Evolutionary conservation across 192 early-diverging fungal species (phyloP), one percentile per base, ranked within the genome.

Genomic region (Diversispora epigaea): DNA sequence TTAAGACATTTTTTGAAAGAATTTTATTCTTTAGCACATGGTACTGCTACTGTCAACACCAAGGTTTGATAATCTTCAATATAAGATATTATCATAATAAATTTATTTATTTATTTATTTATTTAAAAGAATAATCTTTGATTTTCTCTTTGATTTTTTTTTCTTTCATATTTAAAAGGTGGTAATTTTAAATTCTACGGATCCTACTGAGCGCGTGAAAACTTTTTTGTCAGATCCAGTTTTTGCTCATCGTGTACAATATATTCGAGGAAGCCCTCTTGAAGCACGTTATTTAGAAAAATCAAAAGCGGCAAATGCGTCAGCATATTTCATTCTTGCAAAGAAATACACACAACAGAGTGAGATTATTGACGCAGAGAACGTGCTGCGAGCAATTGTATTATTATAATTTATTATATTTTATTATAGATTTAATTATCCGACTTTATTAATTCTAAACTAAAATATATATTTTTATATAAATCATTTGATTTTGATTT

Each of bases 331-430:
- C 43, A 75, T 75, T 43, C 47, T 75, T 11, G 73, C 73, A 12
- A 75, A 75, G 43, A 75, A 75, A 65, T 75, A 65, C 25, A 75
- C 73, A 12, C 73, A 75, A 39, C 73, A 75, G 50, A 75, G 73
- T 54, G 73, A 75, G 43, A 32, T 56, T 15, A 75, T 75, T 65
- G 73, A 75, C 65, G 73, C 73, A n/a, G 73, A 75, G 25, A 75
- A 75, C n/a, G 73, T 75, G 11, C 52, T 75, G 40, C 64, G 65
- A 75, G 49, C 73, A 44, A 75, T 75, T 4, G 73, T 75, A 65
- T 19, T 10, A 65, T 62, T 12, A 32, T 39, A 22, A 3, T 61
- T 15, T 43, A 47, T 6, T 44, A 25, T 46, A 41, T 67, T n/a
- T 47, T 21, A 46, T 12, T 2, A 45, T 46, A 22, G n/a, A 46